Evolutionary conservation across 169 alveolate species (phyloP), one percentile per base, ranked within the genome.

Genomic region (Plasmodium chabaudi): DNA sequence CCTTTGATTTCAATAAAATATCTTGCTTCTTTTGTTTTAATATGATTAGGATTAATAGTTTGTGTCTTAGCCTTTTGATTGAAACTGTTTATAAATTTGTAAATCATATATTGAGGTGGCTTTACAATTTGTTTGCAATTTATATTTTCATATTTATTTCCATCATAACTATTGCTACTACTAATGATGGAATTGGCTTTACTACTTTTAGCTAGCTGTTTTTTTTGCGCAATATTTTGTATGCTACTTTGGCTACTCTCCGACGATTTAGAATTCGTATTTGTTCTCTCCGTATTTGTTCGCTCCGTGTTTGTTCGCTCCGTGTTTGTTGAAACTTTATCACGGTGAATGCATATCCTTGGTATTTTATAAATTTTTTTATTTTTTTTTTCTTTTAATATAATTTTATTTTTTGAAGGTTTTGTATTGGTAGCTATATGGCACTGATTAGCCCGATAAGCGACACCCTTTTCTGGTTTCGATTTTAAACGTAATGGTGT

Each of bases 401-500:
- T 34, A 5, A 27, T 69, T 61, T 75, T 17, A 55, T 34, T 19
- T 72, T 72, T 34, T 34, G 42, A 4, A 25, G 72, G 34, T 75
- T 75, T 75, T 21, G 64, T 61, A n/a, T 44, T 72, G 13, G 39
- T 12, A n/a, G 82, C 46, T 9, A 34, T 69, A 21, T 46, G 63
- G 6, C 21, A 13, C 10, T 69, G 49, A 57, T 47, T 34, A 3
- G 2, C 56, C n/a, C 13, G 47, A n/a, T 6, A 34, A 10, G n/a
- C 21, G 10, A 9, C 39, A 6, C 27, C 42, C 4, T 25, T 27
- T 27, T 17, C 44, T 5, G 27, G 15, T 15, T 39, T 63, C 3
- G 60, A 61, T 65, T 75, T 75, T 53, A 75, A 63, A 39, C 21
- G 63, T 42, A 63, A 63, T 19, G 87, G 47, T 19, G 88, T 47